Percentiles rank a stretch among this genome's conserved stretches.
Evolutionary conservation across 495 filamentous ascomycete species (phyloP).

Genomic region (Halenospora varia): DNA sequence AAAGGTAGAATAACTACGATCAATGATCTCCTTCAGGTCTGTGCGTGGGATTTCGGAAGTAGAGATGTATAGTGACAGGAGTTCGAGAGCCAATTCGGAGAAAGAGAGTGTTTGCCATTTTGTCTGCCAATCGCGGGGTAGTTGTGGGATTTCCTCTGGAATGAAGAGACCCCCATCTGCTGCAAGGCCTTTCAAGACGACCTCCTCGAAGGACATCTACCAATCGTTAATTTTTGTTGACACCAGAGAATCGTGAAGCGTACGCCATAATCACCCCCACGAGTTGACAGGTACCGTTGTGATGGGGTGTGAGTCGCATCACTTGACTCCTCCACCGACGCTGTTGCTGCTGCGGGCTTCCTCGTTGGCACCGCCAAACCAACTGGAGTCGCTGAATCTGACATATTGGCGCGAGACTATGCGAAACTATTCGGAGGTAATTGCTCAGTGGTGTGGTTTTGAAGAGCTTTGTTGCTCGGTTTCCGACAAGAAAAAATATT

Average conservation of each 20-base stretch:
- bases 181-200: conserved; percentile 88
- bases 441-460: neutral
- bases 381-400: conserved; percentile 15
- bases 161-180: conserved; percentile 87
- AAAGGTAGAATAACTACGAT: conserved; percentile 82
- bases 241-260: neutral
- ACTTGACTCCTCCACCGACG: conserved; percentile 10
- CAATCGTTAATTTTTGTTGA: conserved; percentile 14
- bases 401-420: conserved; percentile 4
- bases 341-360: conserved; percentile 8
- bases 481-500: neutral
- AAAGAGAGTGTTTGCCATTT: conserved; percentile 75
- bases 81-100: conserved; percentile 70
- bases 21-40: conserved; percentile 78
- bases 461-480: neutral
- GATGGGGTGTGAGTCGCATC: conserved; percentile 52
- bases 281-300: conserved; percentile 76
- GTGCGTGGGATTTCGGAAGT: conserved; percentile 70
- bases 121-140: conserved; percentile 57
- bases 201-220: conserved; percentile 85
- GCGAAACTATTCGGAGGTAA: neutral
- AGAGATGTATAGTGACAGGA: conserved; percentile 79
- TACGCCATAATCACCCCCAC: conserved; percentile 78
- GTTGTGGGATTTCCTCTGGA: conserved; percentile 71
- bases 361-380: conserved; percentile 19